Conservation (phyloP, 2,329 filamentous ascomycete species). For the Ceratocystis cacaofunesta region DNA sequence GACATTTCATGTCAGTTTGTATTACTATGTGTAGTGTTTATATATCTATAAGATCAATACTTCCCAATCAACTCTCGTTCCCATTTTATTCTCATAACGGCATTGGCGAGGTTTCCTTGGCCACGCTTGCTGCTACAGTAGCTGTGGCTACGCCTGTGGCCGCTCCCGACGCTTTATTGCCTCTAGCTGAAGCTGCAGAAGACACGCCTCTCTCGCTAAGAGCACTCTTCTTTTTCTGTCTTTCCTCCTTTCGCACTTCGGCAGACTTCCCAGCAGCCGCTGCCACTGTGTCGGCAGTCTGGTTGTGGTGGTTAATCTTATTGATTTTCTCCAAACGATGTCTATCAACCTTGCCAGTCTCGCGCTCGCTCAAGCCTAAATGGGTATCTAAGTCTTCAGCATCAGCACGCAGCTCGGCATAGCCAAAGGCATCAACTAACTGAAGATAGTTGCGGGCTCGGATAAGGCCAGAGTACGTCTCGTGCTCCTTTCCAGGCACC, state of each 20-base stretch:
- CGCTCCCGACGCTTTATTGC: slow-evolving; percentile 15
- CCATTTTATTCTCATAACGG: background rate
- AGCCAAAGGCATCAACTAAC: slow-evolving; percentile 48
- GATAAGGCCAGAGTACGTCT: slow-evolving; percentile 46
- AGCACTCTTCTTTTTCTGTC: slow-evolving; percentile 24
- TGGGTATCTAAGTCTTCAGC: slow-evolving; percentile 52
- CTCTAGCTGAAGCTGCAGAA: slow-evolving; percentile 8
- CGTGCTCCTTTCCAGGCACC: slow-evolving; percentile 58
- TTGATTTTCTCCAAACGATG: slow-evolving; percentile 15
- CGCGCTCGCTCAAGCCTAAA: slow-evolving; percentile 28
- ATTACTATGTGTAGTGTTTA: background rate
- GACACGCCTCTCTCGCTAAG: slow-evolving; percentile 25
- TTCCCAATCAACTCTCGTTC: background rate
- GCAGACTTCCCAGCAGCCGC: slow-evolving; percentile 35
- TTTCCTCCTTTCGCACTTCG: slow-evolving; percentile 25
- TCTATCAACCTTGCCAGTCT: slow-evolving; percentile 14
- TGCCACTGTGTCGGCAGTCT: slow-evolving; percentile 26
- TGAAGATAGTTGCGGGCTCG: slow-evolving; percentile 56
- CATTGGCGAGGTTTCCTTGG: background rate
- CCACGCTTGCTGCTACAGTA: background rate
- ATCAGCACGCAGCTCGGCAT: slow-evolving; percentile 45
- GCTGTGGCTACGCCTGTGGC: slow-evolving; percentile 5
- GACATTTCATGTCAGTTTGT: background rate
- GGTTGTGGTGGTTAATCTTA: slow-evolving; percentile 20
- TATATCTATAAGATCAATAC: background rate